Conservation (phyloP, 805 yeast species). For the Ogataea angusta region DNA sequence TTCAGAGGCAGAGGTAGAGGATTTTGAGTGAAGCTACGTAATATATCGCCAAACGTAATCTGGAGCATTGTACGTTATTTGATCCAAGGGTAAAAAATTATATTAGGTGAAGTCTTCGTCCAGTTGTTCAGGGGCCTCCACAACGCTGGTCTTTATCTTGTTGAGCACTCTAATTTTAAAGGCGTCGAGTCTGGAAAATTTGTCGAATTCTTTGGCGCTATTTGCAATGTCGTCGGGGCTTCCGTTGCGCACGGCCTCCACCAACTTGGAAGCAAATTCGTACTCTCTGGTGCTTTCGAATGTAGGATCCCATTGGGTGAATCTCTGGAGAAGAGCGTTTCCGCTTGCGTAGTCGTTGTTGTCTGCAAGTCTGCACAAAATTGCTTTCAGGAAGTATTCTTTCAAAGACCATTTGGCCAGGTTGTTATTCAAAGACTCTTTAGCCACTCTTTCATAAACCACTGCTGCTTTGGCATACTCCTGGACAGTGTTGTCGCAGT, state of each 20-base stretch:
- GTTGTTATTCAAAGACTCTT: conserved; percentile 67
- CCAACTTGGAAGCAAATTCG: conserved; percentile 59
- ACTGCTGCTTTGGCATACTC: conserved; percentile 73
- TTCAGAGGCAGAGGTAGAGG: conserved; percentile 40
- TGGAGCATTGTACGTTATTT: conserved; percentile 8
- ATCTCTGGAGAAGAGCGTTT: conserved; percentile 61
- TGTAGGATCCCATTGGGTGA: conserved; percentile 66
- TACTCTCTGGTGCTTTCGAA: conserved; percentile 77
- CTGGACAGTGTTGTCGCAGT: conserved; percentile 60
- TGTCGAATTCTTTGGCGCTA: conserved; percentile 79
- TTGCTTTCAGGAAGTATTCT: conserved; percentile 83
- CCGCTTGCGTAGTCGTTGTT: conserved; percentile 83
- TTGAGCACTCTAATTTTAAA: conserved; percentile 84
- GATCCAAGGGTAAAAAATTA: background rate
- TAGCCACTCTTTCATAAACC: conserved; percentile 74
- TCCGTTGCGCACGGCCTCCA: conserved; percentile 74
- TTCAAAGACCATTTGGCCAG: conserved; percentile 88
- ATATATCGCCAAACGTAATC: conserved; percentile 9
- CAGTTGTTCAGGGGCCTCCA: conserved; percentile 30
- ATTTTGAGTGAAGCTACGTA: conserved; percentile 14
- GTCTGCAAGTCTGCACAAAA: conserved; percentile 77
- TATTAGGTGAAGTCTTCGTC: conserved; percentile 36
- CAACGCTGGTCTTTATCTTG: conserved; percentile 60
- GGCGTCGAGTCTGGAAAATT: conserved; percentile 81
- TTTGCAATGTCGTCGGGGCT: conserved; percentile 75